These are phyloP conservation scores for Umbelopsis ramanniana DNA, from an alignment of 192 early-diverging fungal species.

Conservation along the genomic window DNA sequence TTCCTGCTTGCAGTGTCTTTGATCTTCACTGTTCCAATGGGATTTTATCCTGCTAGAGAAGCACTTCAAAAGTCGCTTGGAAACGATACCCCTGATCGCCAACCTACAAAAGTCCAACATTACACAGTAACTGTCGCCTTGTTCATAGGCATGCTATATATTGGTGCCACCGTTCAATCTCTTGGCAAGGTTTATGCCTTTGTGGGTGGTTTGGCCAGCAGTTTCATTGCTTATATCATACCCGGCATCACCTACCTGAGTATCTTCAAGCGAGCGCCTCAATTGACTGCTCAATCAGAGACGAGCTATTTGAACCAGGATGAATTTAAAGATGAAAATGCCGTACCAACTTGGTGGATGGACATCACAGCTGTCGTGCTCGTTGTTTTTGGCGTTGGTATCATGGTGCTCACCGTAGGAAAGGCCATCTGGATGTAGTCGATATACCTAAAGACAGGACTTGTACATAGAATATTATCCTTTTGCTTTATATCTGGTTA, in stretches of 20 bases:
- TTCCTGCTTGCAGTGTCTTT: slow-evolving; percentile 62
- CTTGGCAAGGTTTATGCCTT: slow-evolving; percentile 53
- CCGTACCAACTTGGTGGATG: slow-evolving; percentile 36
- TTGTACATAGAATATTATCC: neutral
- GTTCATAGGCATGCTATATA: slow-evolving; percentile 39
- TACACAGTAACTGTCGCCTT: slow-evolving; percentile 44
- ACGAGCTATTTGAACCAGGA: slow-evolving; percentile 1
- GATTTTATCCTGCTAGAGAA: slow-evolving; percentile 53
- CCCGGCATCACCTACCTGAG: slow-evolving; percentile 47
- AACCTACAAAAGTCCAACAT: slow-evolving; percentile 43
- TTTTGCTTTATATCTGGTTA: neutral
- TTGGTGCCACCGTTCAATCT: slow-evolving; percentile 42
- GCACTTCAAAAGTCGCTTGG: slow-evolving; percentile 50
- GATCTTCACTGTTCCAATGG: slow-evolving; percentile 61
- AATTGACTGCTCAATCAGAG: neutral
- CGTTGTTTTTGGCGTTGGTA: slow-evolving; percentile 48
- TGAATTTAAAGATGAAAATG: neutral
- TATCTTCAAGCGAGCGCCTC: slow-evolving; percentile 43
- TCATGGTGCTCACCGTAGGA: slow-evolving; percentile 46
- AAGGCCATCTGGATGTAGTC: neutral
- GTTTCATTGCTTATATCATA: slow-evolving; percentile 53
- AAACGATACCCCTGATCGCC: slow-evolving; percentile 37
- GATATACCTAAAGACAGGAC: neutral
- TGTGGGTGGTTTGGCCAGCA: slow-evolving; percentile 55
- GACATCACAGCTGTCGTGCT: slow-evolving; percentile 45